Base-by-base conservation (phyloP, 1,139 yeast genomes). In the Pichia sp. region DNA sequence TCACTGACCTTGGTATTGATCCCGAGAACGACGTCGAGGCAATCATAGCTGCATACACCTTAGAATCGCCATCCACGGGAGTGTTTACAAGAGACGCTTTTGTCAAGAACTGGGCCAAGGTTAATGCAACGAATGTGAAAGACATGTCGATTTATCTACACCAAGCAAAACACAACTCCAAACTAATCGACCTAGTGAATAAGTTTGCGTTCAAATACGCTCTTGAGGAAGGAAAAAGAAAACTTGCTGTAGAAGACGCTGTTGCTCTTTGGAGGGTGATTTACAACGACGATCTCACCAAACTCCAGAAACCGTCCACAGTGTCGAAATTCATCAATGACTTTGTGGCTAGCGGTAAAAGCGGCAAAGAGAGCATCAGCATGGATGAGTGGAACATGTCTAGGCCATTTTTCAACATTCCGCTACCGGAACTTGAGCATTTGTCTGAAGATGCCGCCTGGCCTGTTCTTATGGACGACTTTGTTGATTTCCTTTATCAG, bases 401-500 rank as follows among this genome's bases (percentile, higher is more conserved):
- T 54, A 78, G 80, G 58, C 80, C 82, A 57, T 90, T 92, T 65
- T 72, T 87, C 52, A 70, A 72, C 47, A 84, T 82, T 56, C 79
- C 79, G 49, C 69, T 75, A 1, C 26, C 10, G 0, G 44, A 54
- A 4, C 41, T 87, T 16, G 67, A 70, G 10, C 73, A 70, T 4
- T 90, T 90, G 68, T 92, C 87, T 63, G 95, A 86, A 61, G 76
- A 79, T 67, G 90, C 87, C 47, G 87, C 97, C 0, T 92, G 98
- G 98, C 99, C 98, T 6, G 82, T 89, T 55, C 75, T 88, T n/a
- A 81, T 92, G 62, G 99, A 92, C 67, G 92, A 85, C 58, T 93
- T 80, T 67, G 85, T 89, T 31, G 96, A 87, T 61, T 65, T 49
- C 50, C 36, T 54, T 2, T 48, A 48, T 36, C 52, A 29, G 45